Base-by-base conservation (phyloP, 2,329 filamentous ascomycete species). In the Saccharata proteae region DNA sequence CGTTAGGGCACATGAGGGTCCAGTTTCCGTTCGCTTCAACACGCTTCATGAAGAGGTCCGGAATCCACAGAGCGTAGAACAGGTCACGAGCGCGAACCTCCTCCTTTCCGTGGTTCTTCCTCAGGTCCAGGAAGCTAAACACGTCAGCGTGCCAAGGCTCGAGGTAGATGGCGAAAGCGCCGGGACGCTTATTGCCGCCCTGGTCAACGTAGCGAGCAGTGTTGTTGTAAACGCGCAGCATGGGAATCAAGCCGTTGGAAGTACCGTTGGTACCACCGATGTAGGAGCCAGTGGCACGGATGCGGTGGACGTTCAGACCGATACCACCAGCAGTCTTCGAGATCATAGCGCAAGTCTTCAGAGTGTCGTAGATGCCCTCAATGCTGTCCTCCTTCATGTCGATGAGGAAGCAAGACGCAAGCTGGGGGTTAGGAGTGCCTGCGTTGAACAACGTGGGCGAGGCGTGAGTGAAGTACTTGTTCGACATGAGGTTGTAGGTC, bases 311-410 rank as follows among this genome's bases (percentile, higher is more conserved):
- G 52, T 98, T 96, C 42, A 98, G 70, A 49, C 90, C 90, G 56
- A 98, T 96, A 57, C 90, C 90, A 58, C 90, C 90, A 46, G 90
- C 90, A 64, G 90, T 96, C 74, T 98, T 98, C 53, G 90, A 98
- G 61, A 98, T 98, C 84, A 98, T 88, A 45, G 90, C 90, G 62
- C 90, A 98, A 2, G 84, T 96, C 76, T 98, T 98, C 47, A 98
- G 73, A 12, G 90, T 98, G 55, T 98, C 90, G 52, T 98, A 98
- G 56, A 98, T 98, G 46, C 90, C 90, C 45, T 98, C 90, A 52
- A 98, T 98, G 61, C 86, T 94, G 64, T 98, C 90, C 30, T 93
- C 86, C 69, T 96, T 98, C 80, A 98, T 96, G 60, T 96, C 90
- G 44, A 98, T 84, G 34, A 98, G 71, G 76, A 98, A 98, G 70